These are phyloP conservation scores for Malassezia equina DNA, from an alignment of 1,284 basidiomycete genomes.

Conservation along the genomic window DNA sequence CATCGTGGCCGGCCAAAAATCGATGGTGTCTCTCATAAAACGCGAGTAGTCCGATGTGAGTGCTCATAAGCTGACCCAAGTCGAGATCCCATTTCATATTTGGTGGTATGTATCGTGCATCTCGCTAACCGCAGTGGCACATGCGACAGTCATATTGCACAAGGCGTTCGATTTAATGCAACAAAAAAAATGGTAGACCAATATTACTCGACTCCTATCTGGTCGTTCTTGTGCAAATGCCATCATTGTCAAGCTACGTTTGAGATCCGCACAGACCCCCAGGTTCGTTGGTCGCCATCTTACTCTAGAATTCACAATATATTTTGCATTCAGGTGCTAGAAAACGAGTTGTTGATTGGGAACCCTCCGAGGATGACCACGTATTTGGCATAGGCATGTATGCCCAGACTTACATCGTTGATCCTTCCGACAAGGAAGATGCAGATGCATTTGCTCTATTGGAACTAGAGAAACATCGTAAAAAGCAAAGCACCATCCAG, in stretches of 20 bases:
- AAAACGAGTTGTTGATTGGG: slow-evolving; percentile 87
- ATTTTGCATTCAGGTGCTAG: slow-evolving; percentile 80
- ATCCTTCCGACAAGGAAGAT: slow-evolving; percentile 46
- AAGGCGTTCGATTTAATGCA: slow-evolving; percentile 71
- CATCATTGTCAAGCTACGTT: slow-evolving; percentile 87
- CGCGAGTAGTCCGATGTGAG: slow-evolving; percentile 57
- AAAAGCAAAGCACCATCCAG: slow-evolving; percentile 60
- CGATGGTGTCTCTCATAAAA: slow-evolving; percentile 79
- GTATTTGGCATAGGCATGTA: slow-evolving; percentile 69
- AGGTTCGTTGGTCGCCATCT: slow-evolving; percentile 53
- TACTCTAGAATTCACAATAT: slow-evolving; percentile 76
- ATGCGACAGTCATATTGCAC: slow-evolving; percentile 25
- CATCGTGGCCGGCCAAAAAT: slow-evolving; percentile 60
- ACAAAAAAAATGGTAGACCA: slow-evolving; percentile 94
- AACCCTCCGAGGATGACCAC: slow-evolving; percentile 87
- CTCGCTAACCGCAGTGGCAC: background rate
- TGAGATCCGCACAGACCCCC: slow-evolving; percentile 88
- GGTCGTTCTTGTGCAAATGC: slow-evolving; percentile 89
- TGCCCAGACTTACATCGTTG: background rate
- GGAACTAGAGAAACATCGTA: slow-evolving; percentile 73
- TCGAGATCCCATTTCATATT: slow-evolving; percentile 78
- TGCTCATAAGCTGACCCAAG: background rate
- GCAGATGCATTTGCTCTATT: slow-evolving; percentile 75
- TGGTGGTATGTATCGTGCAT: slow-evolving; percentile 61
- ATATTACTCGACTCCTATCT: slow-evolving; percentile 90